Evolutionary conservation across 495 filamentous ascomycete species (phyloP).

Genomic region (Cenococcum geophilum): DNA sequence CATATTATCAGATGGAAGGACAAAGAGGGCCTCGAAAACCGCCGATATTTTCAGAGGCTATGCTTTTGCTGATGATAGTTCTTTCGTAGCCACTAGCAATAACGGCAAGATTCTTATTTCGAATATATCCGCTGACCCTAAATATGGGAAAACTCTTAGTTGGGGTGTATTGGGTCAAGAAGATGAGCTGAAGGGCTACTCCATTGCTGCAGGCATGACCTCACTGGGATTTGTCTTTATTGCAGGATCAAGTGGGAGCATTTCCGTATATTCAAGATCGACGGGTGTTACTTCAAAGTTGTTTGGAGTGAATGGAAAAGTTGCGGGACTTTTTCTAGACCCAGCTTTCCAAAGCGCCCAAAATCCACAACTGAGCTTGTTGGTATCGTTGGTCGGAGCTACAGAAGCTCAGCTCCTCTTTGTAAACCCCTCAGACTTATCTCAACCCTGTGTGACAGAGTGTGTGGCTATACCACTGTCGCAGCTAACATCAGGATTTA

Average conservation of each 20-base stretch:
- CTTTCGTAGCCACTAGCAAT: conserved; percentile 28
- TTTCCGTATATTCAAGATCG: conserved; percentile 16
- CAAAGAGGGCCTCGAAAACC: conserved; percentile 10
- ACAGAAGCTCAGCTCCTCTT: conserved; percentile 21
- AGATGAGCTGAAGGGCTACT: conserved; percentile 18
- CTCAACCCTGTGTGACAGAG: not conserved
- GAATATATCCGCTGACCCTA: not conserved
- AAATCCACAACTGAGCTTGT: conserved; percentile 12
- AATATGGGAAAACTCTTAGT: not conserved
- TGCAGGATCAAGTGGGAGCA: conserved; percentile 20
- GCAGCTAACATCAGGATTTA: conserved; percentile 28
- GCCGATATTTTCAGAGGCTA: conserved; percentile 30
- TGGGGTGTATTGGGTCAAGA: not conserved
- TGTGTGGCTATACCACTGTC: conserved; percentile 9
- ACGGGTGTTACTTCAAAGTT: not conserved
- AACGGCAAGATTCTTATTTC: conserved; percentile 19
- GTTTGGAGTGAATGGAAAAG: conserved; percentile 41
- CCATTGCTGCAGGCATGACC: conserved; percentile 11
- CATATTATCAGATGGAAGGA: not conserved
- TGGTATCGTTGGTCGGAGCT: conserved; percentile 22
- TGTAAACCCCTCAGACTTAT: not conserved
- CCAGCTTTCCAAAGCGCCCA: not conserved
- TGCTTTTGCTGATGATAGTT: conserved; percentile 16
- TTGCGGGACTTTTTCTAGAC: conserved; percentile 45
- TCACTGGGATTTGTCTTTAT: conserved; percentile 16